phyloP scores from a whole-genome alignment of 306 rosid genomes.

The Medicago truncatula region MtrunA17r5.0-ANR NC_053043.1:31314001-31314500 shows the following conservation, averaged over 20 bases:
- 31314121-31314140: conserved; percentile 41
- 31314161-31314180: conserved; percentile 55
- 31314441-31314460: conserved; percentile 18
- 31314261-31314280: conserved; percentile 49
- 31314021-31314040: conserved; percentile 36
- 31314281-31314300: conserved; percentile 46
- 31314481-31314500: conserved; percentile 53
- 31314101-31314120: conserved; percentile 42
- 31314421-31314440: not conserved
- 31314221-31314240: conserved; percentile 38
- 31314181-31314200: conserved; percentile 17
- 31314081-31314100: conserved; percentile 47
- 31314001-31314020: conserved; percentile 35
- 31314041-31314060: conserved; percentile 49
- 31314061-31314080: conserved; percentile 44
- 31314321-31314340: conserved; percentile 44
- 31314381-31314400: conserved; percentile 61
- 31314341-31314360: conserved; percentile 51
- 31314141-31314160: conserved; percentile 56
- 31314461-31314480: conserved; percentile 42
- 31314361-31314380: conserved; percentile 52
- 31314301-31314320: conserved; percentile 57
- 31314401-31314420: conserved; percentile 47
- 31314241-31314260: conserved; percentile 25
- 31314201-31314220: conserved; percentile 38